Percentiles rank a stretch among this genome's conserved stretches.
phyloP scores from a whole-genome alignment of 2,329 filamentous ascomycete species.

The Cylindrodendrum hubeiense region DNA sequence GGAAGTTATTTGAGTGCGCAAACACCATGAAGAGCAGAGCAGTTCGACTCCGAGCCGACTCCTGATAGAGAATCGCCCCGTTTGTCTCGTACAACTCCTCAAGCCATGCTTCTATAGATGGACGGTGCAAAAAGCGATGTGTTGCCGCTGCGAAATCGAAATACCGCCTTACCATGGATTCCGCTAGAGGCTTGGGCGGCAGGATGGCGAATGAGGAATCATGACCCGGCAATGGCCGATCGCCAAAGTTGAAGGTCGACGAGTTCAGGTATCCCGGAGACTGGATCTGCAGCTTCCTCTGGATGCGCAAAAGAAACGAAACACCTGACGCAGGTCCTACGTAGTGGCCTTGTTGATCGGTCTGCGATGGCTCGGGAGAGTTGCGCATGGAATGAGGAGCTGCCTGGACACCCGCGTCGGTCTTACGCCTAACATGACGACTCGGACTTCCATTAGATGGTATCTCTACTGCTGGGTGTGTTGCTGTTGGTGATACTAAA shows the following conservation, averaged over 20 bases:
- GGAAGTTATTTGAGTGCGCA: conserved; percentile 60
- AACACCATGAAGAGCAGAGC: conserved; percentile 64
- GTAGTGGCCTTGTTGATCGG: conserved; percentile 35
- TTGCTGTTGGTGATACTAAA: background rate
- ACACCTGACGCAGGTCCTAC: conserved; percentile 35
- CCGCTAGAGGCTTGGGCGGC: conserved; percentile 49
- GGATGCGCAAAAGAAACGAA: conserved; percentile 30
- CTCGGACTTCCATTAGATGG: background rate
- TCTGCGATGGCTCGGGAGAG: conserved; percentile 29
- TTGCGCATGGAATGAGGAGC: conserved; percentile 33
- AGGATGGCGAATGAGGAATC: conserved; percentile 52
- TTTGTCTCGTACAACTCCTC: conserved; percentile 52
- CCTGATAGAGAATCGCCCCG: conserved; percentile 38
- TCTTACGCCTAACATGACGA: conserved; percentile 2
- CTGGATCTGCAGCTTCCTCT: conserved; percentile 28
- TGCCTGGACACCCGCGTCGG: background rate
- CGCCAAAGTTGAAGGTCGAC: conserved; percentile 61
- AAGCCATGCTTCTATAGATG: conserved; percentile 60
- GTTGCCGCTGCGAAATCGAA: conserved; percentile 69
- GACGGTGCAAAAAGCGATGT: conserved; percentile 65
- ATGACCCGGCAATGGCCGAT: conserved; percentile 58
- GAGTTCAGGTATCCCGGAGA: conserved; percentile 54
- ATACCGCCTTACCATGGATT: conserved; percentile 58
- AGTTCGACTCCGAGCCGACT: conserved; percentile 41
- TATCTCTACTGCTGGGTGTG: background rate